Evolutionary conservation across 768 basidiomycete genomes (phyloP).

Genomic region (Obba rivulosa): DNA sequence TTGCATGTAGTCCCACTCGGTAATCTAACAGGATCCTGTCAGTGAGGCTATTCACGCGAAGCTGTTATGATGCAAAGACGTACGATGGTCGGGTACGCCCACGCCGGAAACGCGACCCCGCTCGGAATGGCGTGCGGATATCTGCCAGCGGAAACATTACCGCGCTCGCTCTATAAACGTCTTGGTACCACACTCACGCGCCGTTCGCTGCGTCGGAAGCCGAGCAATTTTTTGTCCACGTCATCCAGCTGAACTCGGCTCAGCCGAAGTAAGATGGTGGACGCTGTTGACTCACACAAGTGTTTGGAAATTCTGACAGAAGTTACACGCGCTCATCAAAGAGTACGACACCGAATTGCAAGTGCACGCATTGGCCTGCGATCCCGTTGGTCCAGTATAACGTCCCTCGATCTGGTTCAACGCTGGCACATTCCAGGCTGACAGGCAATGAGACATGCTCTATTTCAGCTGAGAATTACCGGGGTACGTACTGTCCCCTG

Average conservation of each 20-base stretch:
- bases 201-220: neutral
- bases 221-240: constrained; percentile 1
- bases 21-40: too few relatives aligned
- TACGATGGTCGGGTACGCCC: constrained; percentile 1
- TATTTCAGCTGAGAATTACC: neutral
- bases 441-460: neutral
- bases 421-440: constrained; percentile 32
- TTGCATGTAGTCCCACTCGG: too few relatives aligned
- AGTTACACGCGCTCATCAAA: constrained; percentile 45
- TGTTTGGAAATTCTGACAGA: constrained; percentile 33
- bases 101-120: constrained; percentile 1
- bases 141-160: neutral
- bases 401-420: constrained; percentile 28
- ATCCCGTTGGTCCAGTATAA: constrained; percentile 27
- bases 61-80: too few relatives aligned
- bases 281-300: neutral
- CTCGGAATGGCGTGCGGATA: constrained; percentile 1
- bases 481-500: constrained; percentile 25
- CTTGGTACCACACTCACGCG: neutral
- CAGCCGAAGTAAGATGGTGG: neutral
- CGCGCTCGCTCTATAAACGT: too few relatives aligned
- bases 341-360: constrained; percentile 52
- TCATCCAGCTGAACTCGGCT: neutral
- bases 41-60: too few relatives aligned
- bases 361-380: constrained; percentile 35